These are phyloP conservation scores for Nakaseomyces uthaithaninus DNA, from an alignment of 1,139 yeast species.

Conservation along the genomic window DNA sequence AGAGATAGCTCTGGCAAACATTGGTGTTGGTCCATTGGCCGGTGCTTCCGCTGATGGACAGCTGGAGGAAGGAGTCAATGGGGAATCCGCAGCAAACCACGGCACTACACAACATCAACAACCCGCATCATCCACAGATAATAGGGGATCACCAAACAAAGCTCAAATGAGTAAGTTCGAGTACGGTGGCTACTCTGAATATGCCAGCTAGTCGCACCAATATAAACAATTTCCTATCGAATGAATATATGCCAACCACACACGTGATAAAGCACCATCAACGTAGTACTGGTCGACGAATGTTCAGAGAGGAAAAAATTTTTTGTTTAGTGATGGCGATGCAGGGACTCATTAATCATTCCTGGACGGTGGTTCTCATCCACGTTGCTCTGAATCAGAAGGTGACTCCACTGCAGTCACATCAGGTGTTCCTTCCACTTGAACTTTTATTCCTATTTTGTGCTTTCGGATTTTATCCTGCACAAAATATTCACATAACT, in stretches of 20 bases:
- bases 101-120: neutral
- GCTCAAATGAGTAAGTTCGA: conserved; percentile 28
- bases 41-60: conserved; percentile 24
- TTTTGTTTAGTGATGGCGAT: conserved; percentile 1
- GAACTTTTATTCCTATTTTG: no score
- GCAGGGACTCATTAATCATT: neutral
- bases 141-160: conserved; percentile 13
- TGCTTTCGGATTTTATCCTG: no score
- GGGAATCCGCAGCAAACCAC: conserved; percentile 14
- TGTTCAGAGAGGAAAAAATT: neutral
- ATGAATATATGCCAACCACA: no score
- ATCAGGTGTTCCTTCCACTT: no score
- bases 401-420: no score
- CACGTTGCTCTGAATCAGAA: no score
- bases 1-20: conserved; percentile 63
- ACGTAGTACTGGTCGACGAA: neutral
- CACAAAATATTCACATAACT: no score
- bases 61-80: conserved; percentile 16
- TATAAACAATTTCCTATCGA: no score
- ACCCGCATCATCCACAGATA: conserved; percentile 3
- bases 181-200: conserved; percentile 35
- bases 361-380: no score
- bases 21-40: conserved; percentile 75
- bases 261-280: neutral
- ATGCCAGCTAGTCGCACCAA: conserved; percentile 15